phyloP scores from a whole-genome alignment of 2,329 filamentous ascomycete genomes.

The Fusarium nisikadoi region DNA sequence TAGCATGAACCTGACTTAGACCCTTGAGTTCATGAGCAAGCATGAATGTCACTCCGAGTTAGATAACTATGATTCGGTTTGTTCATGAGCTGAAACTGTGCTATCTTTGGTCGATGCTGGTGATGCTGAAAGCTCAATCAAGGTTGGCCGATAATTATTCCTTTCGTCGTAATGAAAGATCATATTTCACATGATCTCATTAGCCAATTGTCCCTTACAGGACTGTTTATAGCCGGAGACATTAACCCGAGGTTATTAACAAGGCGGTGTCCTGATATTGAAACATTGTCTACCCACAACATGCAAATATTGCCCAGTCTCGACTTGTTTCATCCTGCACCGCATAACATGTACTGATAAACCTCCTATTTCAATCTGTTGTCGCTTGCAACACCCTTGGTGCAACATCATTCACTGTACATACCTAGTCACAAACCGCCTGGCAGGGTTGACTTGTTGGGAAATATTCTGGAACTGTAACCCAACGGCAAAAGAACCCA shows the following conservation, averaged over 20 bases:
- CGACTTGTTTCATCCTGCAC: slow-evolving; percentile 13
- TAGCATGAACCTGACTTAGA: slow-evolving; percentile 1
- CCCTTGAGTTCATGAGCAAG: not conserved
- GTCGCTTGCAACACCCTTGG: slow-evolving; percentile 2
- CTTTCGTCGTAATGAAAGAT: not conserved
- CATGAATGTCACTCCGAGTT: slow-evolving; percentile 15
- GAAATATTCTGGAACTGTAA: slow-evolving; percentile 31
- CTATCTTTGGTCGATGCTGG: not conserved
- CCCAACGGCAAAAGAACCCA: slow-evolving; percentile 15
- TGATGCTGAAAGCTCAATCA: not conserved
- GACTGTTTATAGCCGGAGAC: not conserved
- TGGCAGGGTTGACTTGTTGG: slow-evolving; percentile 27
- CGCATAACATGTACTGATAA: slow-evolving; percentile 7
- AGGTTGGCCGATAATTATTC: not conserved
- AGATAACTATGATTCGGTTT: not conserved
- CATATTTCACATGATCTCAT: slow-evolving; percentile 9
- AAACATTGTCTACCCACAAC: slow-evolving; percentile 20
- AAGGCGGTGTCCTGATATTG: slow-evolving; percentile 16
- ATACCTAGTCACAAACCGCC: not conserved
- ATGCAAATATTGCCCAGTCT: not conserved
- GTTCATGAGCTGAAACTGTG: not conserved
- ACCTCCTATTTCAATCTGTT: slow-evolving; percentile 6
- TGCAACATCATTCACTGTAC: slow-evolving; percentile 1
- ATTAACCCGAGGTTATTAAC: slow-evolving; percentile 9
- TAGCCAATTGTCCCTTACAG: not conserved